Evolutionary conservation across 2,329 filamentous ascomycete genomes (phyloP).

Genomic region (Trichocomaceae sp.): DNA sequence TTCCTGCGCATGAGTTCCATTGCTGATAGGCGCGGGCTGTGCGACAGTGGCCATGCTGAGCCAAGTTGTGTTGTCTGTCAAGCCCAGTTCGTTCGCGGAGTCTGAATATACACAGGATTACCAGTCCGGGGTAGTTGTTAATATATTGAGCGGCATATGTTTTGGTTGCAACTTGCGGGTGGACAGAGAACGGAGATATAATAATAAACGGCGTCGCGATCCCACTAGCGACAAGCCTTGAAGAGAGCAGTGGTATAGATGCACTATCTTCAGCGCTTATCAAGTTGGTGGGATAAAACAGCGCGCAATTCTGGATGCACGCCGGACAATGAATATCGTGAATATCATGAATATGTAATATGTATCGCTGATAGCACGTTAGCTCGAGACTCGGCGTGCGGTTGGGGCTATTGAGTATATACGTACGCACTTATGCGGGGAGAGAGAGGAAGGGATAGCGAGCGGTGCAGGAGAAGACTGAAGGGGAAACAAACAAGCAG

Average conservation of each 20-base stretch:
- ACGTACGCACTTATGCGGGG: neutral
- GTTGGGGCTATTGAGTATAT: neutral
- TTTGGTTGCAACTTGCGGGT: neutral
- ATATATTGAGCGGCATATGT: neutral
- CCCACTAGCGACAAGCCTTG: neutral
- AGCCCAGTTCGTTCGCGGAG: neutral
- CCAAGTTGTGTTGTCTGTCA: neutral
- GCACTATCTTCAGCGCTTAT: neutral
- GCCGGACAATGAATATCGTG: too few relatives aligned
- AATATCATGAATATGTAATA: too few relatives aligned
- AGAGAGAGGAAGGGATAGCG: neutral
- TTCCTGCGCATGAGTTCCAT: slow-evolving; percentile 28
- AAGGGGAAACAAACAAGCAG: neutral
- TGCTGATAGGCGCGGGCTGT: slow-evolving; percentile 25
- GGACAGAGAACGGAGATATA: neutral
- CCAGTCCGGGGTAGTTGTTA: neutral
- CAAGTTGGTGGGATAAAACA: neutral
- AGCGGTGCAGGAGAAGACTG: neutral
- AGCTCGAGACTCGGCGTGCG: neutral
- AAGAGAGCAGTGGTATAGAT: neutral
- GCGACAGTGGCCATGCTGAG: slow-evolving; percentile 31
- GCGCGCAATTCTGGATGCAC: neutral
- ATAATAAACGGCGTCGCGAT: neutral
- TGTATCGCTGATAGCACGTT: neutral
- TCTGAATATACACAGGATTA: neutral